Percentiles rank a stretch among this genome's conserved stretches.
Conservation (phyloP, 2,329 filamentous ascomycete genomes). For the Xylaria sp. region DNA sequence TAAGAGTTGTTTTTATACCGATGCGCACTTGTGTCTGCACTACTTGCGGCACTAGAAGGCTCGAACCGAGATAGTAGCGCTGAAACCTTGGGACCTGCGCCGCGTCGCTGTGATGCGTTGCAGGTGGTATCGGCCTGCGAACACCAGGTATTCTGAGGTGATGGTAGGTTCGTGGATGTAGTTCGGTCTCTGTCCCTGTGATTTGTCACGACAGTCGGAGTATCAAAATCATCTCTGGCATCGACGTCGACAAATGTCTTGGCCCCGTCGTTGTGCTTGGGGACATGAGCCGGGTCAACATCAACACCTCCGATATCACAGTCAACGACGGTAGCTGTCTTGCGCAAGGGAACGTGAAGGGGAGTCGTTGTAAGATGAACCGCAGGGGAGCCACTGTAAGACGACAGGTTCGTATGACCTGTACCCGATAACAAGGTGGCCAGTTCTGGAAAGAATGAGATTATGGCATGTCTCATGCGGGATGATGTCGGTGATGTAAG, state of each 20-base stretch:
- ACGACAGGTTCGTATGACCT: conserved; percentile 4
- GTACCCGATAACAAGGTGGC: conserved; percentile 9
- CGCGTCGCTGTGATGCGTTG: conserved; percentile 14
- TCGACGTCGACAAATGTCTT: not conserved
- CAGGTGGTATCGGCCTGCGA: conserved; percentile 3
- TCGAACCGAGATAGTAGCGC: conserved; percentile 35
- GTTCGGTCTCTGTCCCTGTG: not conserved
- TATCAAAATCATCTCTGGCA: not conserved
- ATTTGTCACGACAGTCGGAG: not conserved
- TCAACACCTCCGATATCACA: not conserved
- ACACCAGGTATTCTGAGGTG: not conserved
- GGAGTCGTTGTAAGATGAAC: conserved; percentile 13
- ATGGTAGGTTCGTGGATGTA: not conserved
- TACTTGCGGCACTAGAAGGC: conserved; percentile 28
- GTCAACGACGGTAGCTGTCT: not conserved
- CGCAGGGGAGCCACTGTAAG: conserved; percentile 3
- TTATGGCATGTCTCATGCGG: conserved; percentile 12
- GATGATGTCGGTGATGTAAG: not conserved
- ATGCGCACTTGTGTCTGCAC: conserved; percentile 10
- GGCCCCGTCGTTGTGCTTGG: too few species aligned
- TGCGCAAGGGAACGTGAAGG: conserved; percentile 15
- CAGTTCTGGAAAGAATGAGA: conserved; percentile 1
- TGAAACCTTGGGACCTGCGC: conserved; percentile 23
- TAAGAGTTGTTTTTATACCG: conserved; percentile 1
- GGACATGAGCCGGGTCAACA: too few species aligned